phyloP scores from a whole-genome alignment of 2,329 filamentous ascomycete genomes.

The Magnaporthiopsis poae region DNA sequence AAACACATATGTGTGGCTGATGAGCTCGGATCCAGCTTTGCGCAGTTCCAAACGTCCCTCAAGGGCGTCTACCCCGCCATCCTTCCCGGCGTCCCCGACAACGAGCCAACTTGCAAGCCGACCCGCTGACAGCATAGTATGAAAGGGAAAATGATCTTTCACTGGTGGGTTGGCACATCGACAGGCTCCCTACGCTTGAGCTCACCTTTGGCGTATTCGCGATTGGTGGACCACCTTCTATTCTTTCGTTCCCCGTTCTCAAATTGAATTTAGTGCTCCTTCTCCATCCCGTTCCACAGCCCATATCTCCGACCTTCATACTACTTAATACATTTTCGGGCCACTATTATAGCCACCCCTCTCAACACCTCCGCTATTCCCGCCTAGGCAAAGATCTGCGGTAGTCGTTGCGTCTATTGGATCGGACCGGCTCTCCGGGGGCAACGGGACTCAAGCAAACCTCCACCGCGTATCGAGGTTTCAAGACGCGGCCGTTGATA shows the following conservation, averaged over 20 bases:
- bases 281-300: no score
- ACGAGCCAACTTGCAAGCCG: constrained; percentile 18
- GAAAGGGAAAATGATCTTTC: neutral
- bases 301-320: neutral
- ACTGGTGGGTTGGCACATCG: neutral
- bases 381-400: neutral
- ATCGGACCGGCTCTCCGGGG: neutral
- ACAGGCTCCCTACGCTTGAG: neutral
- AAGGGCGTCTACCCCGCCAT: constrained; percentile 18
- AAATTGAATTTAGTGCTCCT: neutral
- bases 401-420: neutral
- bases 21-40: constrained; percentile 17
- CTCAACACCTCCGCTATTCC: neutral
- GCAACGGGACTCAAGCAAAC: no score
- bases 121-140: neutral
- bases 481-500: neutral
- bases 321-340: neutral
- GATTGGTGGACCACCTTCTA: neutral
- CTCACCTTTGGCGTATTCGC: neutral
- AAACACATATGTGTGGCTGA: constrained; percentile 18
- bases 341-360: no score
- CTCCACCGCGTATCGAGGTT: no score
- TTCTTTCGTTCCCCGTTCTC: neutral
- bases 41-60: constrained; percentile 14
- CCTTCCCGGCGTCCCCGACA: constrained; percentile 9